A percentile compares a stretch with the other conserved stretches of the same genome.
Evolutionary conservation across 371 early-diverging fungal species (phyloP).

Genomic region (Choanephora cucurbitarum): DNA sequence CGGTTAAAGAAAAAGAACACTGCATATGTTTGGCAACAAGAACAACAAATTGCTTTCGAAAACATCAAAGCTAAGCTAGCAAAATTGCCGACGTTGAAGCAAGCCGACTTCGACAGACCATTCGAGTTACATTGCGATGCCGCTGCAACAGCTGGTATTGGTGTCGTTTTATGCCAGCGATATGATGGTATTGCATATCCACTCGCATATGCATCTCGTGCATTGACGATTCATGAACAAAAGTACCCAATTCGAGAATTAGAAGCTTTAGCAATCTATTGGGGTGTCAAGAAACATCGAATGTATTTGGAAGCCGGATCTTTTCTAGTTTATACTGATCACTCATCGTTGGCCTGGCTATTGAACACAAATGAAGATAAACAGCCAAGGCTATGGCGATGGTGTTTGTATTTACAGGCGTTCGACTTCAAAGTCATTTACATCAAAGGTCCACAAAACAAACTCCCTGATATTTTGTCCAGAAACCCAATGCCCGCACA

Average conservation of each 20-base stretch:
- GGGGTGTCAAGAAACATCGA: constrained; percentile 6
- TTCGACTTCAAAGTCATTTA: constrained; percentile 4
- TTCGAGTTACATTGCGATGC: constrained; percentile 8
- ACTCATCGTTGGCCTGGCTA: constrained; percentile 3
- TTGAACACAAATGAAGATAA: constrained; percentile 8
- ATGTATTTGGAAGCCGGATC: constrained; percentile 3
- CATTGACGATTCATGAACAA: background rate
- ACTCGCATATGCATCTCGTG: constrained; percentile 10
- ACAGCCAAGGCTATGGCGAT: background rate
- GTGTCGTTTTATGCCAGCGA: constrained; percentile 3
- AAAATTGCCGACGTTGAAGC: background rate
- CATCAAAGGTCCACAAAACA: background rate
- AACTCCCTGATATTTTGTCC: background rate
- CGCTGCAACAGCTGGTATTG: constrained; percentile 1
- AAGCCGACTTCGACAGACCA: background rate
- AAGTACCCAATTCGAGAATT: constrained; percentile 6
- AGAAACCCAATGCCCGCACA: constrained; percentile 2
- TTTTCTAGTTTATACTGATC: constrained; percentile 14
- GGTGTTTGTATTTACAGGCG: constrained; percentile 5
- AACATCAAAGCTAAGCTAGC: background rate
- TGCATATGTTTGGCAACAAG: background rate
- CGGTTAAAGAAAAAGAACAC: constrained; percentile 3
- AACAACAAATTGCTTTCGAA: constrained; percentile 4
- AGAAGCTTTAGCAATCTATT: constrained; percentile 1
- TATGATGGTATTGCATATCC: constrained; percentile 1